Evolutionary conservation across 768 basidiomycete genomes (phyloP), one percentile per base, ranked within the genome.

Genomic region (Suillus ampliporus): DNA sequence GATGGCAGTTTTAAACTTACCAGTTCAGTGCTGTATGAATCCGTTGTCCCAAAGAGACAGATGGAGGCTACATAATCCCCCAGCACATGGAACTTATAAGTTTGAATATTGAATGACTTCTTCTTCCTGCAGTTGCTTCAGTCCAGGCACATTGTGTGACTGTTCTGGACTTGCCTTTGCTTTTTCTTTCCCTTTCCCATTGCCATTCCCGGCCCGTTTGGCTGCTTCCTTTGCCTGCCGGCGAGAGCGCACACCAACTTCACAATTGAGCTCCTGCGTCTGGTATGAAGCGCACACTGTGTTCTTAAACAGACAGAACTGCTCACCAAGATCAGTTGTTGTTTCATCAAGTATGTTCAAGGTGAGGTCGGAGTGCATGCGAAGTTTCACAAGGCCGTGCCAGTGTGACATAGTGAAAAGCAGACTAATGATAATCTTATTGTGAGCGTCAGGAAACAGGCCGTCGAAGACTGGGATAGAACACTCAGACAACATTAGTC

Each of bases 81-180:
- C 7, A 79, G 62, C 0, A 69, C 60, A 64, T 79, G 79, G 5
- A 71, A 15, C 64, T 79, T 80, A 62, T 70, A 71, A 3, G 73
- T 77, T 3, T 58, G 28, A 19, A 78, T 50, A 48, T 72, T 79
- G 56, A 78, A 61, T 2, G 35, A 37, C 35, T 37, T 37, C 35
- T 37, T 10, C 35, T 37, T 37, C 8, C 9, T n/a, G 13, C 35
- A 10, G 35, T 10, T 37, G n/a, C n/a, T n/a, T 37, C 2, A 11
- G 35, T 37, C 6, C 9, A 37, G 8, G 35, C 9, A 10, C 7
- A 10, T 37, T 11, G 2, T 37, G 35, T 10, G 35, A 10, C 35
- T 37, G 35, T 10, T 37, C 35, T 10, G 35, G 35, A 37, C 6
- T 37, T 10, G 9, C 35, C 9, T 37, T 37, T 10, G 8, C 35